Conservation (phyloP, 1,284 basidiomycete species). For the Leccinum pseudoinsigne region DNA sequence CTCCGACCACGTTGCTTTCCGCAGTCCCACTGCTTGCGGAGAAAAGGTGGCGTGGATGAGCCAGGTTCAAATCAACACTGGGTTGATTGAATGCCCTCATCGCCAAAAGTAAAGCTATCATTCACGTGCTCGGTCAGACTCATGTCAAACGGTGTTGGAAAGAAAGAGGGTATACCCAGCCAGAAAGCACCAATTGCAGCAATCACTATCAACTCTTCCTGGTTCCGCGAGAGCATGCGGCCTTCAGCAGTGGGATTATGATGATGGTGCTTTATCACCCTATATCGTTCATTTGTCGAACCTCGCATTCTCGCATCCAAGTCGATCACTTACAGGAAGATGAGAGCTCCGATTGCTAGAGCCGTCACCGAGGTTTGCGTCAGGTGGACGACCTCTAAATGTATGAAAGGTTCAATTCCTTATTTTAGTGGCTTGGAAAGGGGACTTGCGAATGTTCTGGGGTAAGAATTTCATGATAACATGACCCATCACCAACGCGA, state of each 20-base stretch:
- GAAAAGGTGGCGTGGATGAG: conserved; percentile 33
- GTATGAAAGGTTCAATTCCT: conserved; percentile 9
- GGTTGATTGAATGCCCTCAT: conserved; percentile 41
- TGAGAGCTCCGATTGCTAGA: conserved; percentile 58
- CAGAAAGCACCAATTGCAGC: conserved; percentile 68
- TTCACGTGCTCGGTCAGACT: conserved; percentile 11
- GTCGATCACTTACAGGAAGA: conserved; percentile 55
- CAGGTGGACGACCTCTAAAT: conserved; percentile 62
- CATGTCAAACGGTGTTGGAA: background rate
- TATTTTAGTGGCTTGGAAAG: conserved; percentile 7
- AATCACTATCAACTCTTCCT: conserved; percentile 72
- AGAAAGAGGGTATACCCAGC: conserved; percentile 53
- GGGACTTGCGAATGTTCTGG: conserved; percentile 45
- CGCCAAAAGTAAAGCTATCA: conserved; percentile 44
- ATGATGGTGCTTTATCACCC: conserved; percentile 66
- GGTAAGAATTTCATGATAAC: conserved; percentile 36
- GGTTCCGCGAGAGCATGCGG: conserved; percentile 58
- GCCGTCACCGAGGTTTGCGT: conserved; percentile 73
- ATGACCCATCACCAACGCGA: conserved; percentile 33
- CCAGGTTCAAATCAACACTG: conserved; percentile 30
- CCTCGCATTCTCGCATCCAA: background rate
- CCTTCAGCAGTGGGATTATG: conserved; percentile 40
- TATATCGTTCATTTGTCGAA: conserved; percentile 13
- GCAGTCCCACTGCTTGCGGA: conserved; percentile 36
- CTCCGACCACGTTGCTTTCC: conserved; percentile 35